These are phyloP conservation scores for Tylopilus cervinicoccineus DNA, from an alignment of 768 basidiomycete species.

Conservation along the genomic window DNA sequence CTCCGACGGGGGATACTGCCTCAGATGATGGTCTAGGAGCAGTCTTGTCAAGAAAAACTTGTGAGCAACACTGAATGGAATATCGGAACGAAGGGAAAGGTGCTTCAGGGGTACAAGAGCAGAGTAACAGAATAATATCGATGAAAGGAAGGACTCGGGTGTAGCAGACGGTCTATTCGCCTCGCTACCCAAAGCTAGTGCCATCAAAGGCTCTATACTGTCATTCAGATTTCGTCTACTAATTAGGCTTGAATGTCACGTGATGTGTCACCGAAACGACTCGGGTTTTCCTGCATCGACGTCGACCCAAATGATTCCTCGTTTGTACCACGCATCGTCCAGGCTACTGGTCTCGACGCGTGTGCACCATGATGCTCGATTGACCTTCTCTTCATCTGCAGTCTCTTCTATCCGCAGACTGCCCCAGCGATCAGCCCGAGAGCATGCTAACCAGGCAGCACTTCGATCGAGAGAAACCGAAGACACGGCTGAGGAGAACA, in stretches of 20 bases:
- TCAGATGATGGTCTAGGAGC: conserved; percentile 50
- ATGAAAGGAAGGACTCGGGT: conserved; percentile 29
- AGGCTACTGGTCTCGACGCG: conserved; percentile 8
- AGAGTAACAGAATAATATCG: conserved; percentile 49
- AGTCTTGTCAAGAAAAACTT: conserved; percentile 51
- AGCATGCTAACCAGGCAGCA: conserved; percentile 1
- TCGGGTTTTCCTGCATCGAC: conserved; percentile 13
- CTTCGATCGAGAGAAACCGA: conserved; percentile 1
- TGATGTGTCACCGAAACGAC: conserved; percentile 11
- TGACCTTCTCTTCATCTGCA: conserved; percentile 23
- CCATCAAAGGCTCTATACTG: no score
- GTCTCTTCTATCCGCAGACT: conserved; percentile 7
- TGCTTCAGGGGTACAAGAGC: conserved; percentile 43
- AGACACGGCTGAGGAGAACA: conserved; percentile 3
- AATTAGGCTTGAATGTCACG: conserved; percentile 21
- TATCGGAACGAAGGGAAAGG: conserved; percentile 38
- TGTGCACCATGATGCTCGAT: conserved; percentile 6
- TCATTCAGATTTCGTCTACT: not conserved
- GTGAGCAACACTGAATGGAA: conserved; percentile 43
- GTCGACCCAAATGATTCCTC: conserved; percentile 19
- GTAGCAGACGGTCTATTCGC: not conserved
- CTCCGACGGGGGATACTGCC: conserved; percentile 55
- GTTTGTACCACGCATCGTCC: conserved; percentile 16
- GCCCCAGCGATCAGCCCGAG: conserved; percentile 6
- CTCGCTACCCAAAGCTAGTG: not conserved